Conservation (phyloP, 2,329 filamentous ascomycete species). For the Ophiostoma pallidulum region DNA sequence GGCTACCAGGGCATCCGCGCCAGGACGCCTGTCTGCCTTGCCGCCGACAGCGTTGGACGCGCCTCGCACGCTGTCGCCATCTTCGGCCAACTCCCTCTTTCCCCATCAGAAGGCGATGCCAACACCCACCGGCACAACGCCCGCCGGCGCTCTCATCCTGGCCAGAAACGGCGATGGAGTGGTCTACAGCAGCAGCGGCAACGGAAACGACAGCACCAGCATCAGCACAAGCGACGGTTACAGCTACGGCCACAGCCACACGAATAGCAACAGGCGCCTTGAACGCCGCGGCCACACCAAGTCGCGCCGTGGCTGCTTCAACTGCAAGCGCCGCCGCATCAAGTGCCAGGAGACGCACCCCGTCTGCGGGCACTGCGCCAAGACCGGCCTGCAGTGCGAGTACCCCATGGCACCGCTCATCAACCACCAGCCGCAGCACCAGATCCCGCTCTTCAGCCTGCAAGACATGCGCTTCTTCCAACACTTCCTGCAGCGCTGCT, state of each 20-base stretch:
- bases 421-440: constrained; percentile 47
- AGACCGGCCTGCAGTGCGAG: constrained; percentile 52
- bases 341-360: constrained; percentile 61
- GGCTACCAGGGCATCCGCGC: neutral
- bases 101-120: neutral
- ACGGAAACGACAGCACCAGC: neutral
- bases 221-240: no score
- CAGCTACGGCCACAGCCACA: constrained; percentile 5
- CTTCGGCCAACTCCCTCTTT: neutral
- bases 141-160: neutral
- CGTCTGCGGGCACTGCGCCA: constrained; percentile 52
- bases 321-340: constrained; percentile 57
- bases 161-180: neutral
- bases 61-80: neutral
- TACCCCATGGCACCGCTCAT: constrained; percentile 46
- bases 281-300: constrained; percentile 57
- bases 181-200: neutral
- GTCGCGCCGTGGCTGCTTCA: constrained; percentile 55
- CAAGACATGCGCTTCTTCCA: constrained; percentile 62
- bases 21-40: constrained; percentile 3
- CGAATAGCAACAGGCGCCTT: constrained; percentile 27
- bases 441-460: constrained; percentile 49
- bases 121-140: neutral
- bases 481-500: constrained; percentile 52
- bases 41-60: neutral